Conservation (phyloP, 2,329 filamentous ascomycete genomes). For the Arthrobotrys megalospora region DNA sequence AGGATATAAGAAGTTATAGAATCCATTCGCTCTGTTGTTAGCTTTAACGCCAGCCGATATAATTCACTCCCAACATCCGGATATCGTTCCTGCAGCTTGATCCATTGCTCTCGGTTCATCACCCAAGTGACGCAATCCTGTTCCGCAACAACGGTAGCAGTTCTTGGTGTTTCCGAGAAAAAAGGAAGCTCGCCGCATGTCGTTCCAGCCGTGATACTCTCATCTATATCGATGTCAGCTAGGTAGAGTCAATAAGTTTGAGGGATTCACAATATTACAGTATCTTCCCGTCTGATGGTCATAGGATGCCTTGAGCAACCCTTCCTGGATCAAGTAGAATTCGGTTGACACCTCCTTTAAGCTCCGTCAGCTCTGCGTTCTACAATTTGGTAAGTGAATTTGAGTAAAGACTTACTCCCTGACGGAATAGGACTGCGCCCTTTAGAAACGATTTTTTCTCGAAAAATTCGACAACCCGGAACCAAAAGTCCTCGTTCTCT, state of each 20-base stretch:
- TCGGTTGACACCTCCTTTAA: slow-evolving; percentile 77
- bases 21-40: slow-evolving; percentile 94
- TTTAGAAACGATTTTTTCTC: slow-evolving; percentile 76
- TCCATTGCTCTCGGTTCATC: slow-evolving; percentile 81
- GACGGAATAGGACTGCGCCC: slow-evolving; percentile 82
- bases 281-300: slow-evolving; percentile 89
- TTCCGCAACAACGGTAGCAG: slow-evolving; percentile 87
- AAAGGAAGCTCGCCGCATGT: slow-evolving; percentile 97
- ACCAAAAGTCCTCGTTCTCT: slow-evolving; percentile 97
- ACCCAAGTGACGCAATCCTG: slow-evolving; percentile 86
- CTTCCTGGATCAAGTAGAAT: slow-evolving; percentile 91
- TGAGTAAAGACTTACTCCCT: slow-evolving; percentile 70
- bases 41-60: slow-evolving; percentile 87
- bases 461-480: slow-evolving; percentile 83
- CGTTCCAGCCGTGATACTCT: slow-evolving; percentile 69
- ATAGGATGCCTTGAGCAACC: slow-evolving; percentile 91
- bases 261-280: slow-evolving; percentile 37
- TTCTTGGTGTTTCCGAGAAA: slow-evolving; percentile 90
- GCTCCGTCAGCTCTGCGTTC: slow-evolving; percentile 12
- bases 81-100: slow-evolving; percentile 78
- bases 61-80: slow-evolving; percentile 86
- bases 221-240: slow-evolving; percentile 48
- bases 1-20: slow-evolving; percentile 71
- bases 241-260: neutral
- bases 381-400: neutral